Evolutionary conservation across 192 early-diverging fungal species (phyloP), one percentile per base, ranked within the genome.

Genomic region (Coemansia sp.): DNA sequence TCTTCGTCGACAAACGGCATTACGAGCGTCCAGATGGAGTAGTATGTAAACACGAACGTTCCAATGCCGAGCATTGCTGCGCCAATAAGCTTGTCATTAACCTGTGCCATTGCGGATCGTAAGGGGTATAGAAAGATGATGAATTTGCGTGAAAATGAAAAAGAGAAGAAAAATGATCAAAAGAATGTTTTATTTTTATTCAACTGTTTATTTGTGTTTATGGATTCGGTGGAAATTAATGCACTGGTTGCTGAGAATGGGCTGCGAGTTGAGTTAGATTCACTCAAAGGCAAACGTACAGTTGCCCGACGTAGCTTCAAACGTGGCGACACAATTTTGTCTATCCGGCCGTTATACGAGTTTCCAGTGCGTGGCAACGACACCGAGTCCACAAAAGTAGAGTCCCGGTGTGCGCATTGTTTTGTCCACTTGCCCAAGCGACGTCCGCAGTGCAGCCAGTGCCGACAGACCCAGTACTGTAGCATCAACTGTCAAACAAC

Each of bases 21-120:
- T 21, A 95, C 78, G 32, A 97, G 83, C 1, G 90, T 89, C 95
- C 95, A 97, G 52, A 88, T 80, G 17, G 93, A 88, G 80, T 95
- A 97, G 74, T 97, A 97, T 51, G 85, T 62, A 73, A 95, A 95
- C 47, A 94, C 87, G 45, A 86, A 75, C 22, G 86, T 73, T 43
- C 90, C 88, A 54, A 92, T 65, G 7, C 83, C 77, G 43, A 94
- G 81, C 17, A 93, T 76, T 48, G 79, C 76, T 11, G 86, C 90
- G 17, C 95, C 95, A 24, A 94, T 86, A 21, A 89, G 73, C 76
- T 89, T 87, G 84, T 97, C 95, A 51, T 81, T 62, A 68, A 80
- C 58, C 62, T 87, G 72, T 24, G 72, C 49, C 77, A 80, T 80
- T 22, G 58, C n/a, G 15, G 22, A 56, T 5, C 21, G 25, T 22